Base-by-base conservation (phyloP, 2,329 filamentous ascomycete species). In the Alternaria viburni region DNA sequence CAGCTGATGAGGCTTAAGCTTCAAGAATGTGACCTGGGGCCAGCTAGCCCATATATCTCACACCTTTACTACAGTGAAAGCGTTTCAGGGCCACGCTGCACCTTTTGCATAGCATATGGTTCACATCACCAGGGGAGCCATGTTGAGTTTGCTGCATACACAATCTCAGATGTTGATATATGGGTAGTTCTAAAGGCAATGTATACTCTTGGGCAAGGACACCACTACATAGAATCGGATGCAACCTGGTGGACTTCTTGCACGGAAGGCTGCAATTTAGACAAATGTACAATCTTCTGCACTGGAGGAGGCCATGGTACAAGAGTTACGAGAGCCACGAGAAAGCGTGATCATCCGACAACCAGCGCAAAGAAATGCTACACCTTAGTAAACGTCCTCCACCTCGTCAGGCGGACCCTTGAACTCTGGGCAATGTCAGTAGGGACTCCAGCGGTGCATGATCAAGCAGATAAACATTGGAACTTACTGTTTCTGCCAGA, bases 401-500 rank as follows among this genome's bases (percentile, higher is more conserved):
- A 46, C 44, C 12, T 46, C 19, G 5, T 46, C 21, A 6, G 19
- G 44, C 12, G 44, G 44, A 25, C 44, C 44, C 19, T 15, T 46
- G 12, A 46, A 46, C 11, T 46, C 44, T 25, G 13, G 13, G 12
- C 12, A 5, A 9, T 25, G 44, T 46, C 44, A 46, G 19, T 25
- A 25, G 6, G 15, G 13, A 2, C 6, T 15, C 17, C 19, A 45
- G 43, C 17, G 10, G 6, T 21, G 9, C n/a, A 21, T 45, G 17
- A 23, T 4, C 19, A 45, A 8, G 43, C 13, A 15, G 4, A 23
- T 19, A 10, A 11, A 28, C 25, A 28, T 50, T 12, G 9, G 0
- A 9, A 55, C 57, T 54, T 54, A 63, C 61, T 46, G n/a, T 59
- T 60, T n/a, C 61, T 19, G 1, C 56, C 57, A 43, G 44, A 51